Evolutionary conservation across 2,329 filamentous ascomycete genomes (phyloP), one percentile per base, ranked within the genome.

Genomic region (Xylaria sp.): DNA sequence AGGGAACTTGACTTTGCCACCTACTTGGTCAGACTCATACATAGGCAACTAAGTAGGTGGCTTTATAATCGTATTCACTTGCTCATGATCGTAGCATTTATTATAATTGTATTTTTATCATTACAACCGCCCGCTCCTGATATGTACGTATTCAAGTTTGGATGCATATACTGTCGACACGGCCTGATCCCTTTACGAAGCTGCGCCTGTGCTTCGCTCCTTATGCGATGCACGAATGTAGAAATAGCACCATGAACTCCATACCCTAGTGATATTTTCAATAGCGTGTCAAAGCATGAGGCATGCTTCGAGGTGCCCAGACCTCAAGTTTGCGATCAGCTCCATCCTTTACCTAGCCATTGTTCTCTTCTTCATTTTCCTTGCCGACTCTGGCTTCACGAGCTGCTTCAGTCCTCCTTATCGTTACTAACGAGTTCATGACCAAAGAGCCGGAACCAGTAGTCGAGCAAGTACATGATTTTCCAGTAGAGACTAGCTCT

Each of bases 401-500:
- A 21, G 14, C 21, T 12, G 4, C 42, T 58, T 76, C 75, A 89
- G 64, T 89, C 88, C 66, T 90, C 88, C 81, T 87, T 88, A 69
- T 88, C 86, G 9, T 82, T 82, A 73, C 80, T 84, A 68, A 85
- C 82, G 64, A 90, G 85, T 72, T 89, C 88, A 24, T 87, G 84
- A 50, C 84, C 84, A 76, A 90, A 90, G 47, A 90, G 80, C 3
- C 83, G 81, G 74, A 90, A 88, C 62, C 83, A 84, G 19, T 82
- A 81, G 74, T 90, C 89, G 27, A 91, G 80, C 81, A 84, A 89
- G 81, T 86, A 91, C 73, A 91, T 87, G 51, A 90, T 75, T 78
- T 87, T 88, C 89, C 89, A 91, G 80, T 91, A 91, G 69, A 91
- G 79, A 68, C 88, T 90, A 11, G 89, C 89, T 54, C 82, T 82